Conservation (phyloP, 495 filamentous ascomycete genomes). For the Aspergillus nanangensis region DNA sequence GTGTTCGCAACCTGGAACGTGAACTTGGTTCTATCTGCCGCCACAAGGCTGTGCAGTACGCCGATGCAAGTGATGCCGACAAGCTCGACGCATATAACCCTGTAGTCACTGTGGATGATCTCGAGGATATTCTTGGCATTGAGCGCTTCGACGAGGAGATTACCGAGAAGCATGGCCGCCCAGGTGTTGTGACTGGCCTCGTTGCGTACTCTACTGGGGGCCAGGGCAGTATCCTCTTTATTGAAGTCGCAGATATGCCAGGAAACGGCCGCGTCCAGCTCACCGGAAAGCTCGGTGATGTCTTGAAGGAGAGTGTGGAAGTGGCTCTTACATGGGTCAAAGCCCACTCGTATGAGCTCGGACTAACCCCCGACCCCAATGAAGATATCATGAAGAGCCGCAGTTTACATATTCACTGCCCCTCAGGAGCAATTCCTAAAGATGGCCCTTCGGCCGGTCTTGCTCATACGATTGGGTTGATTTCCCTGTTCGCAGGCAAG, state of each 20-base stretch:
- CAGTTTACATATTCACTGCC: conserved; percentile 94
- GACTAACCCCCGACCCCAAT: conserved; percentile 70
- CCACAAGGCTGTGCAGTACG: conserved; percentile 90
- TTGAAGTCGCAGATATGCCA: conserved; percentile 97
- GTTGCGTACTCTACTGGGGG: conserved; percentile 94
- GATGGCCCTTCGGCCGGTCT: conserved; percentile 87
- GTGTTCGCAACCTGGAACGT: conserved; percentile 92
- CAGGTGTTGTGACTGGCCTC: conserved; percentile 93
- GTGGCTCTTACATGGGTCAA: conserved; percentile 97
- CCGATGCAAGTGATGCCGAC: conserved; percentile 81
- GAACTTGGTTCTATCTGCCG: conserved; percentile 94
- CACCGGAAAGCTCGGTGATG: conserved; percentile 98
- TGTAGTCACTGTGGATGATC: conserved; percentile 65
- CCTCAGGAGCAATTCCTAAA: conserved; percentile 91
- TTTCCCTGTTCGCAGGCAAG: conserved; percentile 86
- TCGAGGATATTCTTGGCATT: conserved; percentile 88
- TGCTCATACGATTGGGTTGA: conserved; percentile 87
- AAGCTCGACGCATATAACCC: conserved; percentile 68
- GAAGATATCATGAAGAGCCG: conserved; percentile 96
- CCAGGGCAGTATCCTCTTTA: conserved; percentile 95
- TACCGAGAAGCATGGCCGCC: conserved; percentile 78
- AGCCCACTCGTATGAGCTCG: conserved; percentile 88
- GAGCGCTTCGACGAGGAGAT: conserved; percentile 96
- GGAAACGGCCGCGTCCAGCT: conserved; percentile 88
- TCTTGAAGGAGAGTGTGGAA: conserved; percentile 95